Percentiles rank a stretch among this genome's conserved stretches.
phyloP scores from a whole-genome alignment of 2,329 filamentous ascomycete species.

The Fusarium sp. region DNA sequence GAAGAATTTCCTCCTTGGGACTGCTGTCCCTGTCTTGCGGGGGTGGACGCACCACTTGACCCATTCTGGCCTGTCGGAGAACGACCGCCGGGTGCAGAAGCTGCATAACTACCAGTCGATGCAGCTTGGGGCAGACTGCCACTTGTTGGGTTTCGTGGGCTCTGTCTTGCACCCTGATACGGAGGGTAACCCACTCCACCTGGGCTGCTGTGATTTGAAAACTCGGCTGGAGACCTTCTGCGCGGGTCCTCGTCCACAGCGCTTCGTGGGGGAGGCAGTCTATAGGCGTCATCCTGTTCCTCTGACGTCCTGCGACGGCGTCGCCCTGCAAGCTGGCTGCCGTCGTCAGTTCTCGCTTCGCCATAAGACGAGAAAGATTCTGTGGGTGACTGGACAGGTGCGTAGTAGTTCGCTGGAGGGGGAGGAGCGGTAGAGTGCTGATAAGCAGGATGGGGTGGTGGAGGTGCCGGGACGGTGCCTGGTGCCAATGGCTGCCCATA shows the following conservation, averaged over 20 bases:
- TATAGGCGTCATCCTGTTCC: slow-evolving; percentile 57
- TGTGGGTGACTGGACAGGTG: slow-evolving; percentile 59
- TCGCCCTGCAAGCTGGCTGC: slow-evolving; percentile 48
- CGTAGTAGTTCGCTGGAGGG: slow-evolving; percentile 56
- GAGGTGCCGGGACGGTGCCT: slow-evolving; percentile 45
- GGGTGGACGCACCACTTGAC: slow-evolving; percentile 54
- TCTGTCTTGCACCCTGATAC: slow-evolving; percentile 54
- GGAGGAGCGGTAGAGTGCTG: slow-evolving; percentile 49
- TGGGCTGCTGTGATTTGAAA: slow-evolving; percentile 62
- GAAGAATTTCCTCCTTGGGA: slow-evolving; percentile 50
- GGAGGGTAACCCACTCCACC: slow-evolving; percentile 55
- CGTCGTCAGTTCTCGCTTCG: slow-evolving; percentile 51
- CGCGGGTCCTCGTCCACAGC: slow-evolving; percentile 63
- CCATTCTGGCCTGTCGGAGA: slow-evolving; percentile 55
- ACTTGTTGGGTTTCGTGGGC: slow-evolving; percentile 54
- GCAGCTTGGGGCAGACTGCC: slow-evolving; percentile 50
- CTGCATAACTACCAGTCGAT: slow-evolving; percentile 41
- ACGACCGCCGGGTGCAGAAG: slow-evolving; percentile 49
- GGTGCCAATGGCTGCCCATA: slow-evolving; percentile 68
- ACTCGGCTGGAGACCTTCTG: slow-evolving; percentile 64
- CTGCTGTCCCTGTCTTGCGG: slow-evolving; percentile 48
- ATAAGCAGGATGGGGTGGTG: slow-evolving; percentile 43
- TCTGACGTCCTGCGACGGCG: slow-evolving; percentile 55
- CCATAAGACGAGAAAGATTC: slow-evolving; percentile 58
- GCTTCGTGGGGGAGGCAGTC: slow-evolving; percentile 59